Conservation (phyloP, 768 basidiomycete genomes). For the Phlegmacium glaucopus region DNA sequence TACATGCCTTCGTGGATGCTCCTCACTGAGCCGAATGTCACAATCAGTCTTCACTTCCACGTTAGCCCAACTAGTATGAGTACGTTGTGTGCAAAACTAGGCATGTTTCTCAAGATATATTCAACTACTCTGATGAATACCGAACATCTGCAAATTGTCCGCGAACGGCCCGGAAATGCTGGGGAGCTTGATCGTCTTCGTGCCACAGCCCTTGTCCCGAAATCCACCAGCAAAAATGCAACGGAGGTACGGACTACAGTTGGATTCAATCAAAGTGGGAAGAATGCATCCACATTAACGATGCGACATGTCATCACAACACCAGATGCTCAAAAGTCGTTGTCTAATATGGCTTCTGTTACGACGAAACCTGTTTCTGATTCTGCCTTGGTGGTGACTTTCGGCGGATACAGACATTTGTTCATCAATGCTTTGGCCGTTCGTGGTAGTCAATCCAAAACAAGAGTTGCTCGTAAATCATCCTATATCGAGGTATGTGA, state of each 20-base stretch:
- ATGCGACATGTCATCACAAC: constrained; percentile 19
- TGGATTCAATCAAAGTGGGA: constrained; percentile 7
- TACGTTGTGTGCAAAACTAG: constrained; percentile 22
- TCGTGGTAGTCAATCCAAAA: constrained; percentile 28
- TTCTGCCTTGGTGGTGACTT: constrained; percentile 26
- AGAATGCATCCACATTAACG: constrained; percentile 13
- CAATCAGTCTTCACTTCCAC: constrained; percentile 27
- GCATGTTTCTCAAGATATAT: constrained; percentile 22
- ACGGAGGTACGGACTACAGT: constrained; percentile 2
- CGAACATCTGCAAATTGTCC: constrained; percentile 26
- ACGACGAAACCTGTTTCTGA: constrained; percentile 26
- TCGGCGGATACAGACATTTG: constrained; percentile 21
- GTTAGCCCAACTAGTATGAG: constrained; percentile 12
- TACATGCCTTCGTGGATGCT: constrained; percentile 30
- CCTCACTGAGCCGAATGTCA: constrained; percentile 11
- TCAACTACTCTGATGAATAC: constrained; percentile 24
- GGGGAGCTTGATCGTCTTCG: constrained; percentile 13
- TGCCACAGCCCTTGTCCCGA: not conserved
- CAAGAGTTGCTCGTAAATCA: constrained; percentile 53
- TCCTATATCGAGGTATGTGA: constrained; percentile 42
- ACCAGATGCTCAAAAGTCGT: constrained; percentile 12
- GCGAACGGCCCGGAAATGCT: constrained; percentile 23
- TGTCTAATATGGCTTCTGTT: constrained; percentile 19
- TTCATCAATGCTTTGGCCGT: constrained; percentile 45
- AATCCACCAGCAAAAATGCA: not conserved